Evolutionary conservation across 345 rosid species (phyloP), one percentile per base, ranked within the genome.

Genomic region (Pugionium dolabratum): DNA sequence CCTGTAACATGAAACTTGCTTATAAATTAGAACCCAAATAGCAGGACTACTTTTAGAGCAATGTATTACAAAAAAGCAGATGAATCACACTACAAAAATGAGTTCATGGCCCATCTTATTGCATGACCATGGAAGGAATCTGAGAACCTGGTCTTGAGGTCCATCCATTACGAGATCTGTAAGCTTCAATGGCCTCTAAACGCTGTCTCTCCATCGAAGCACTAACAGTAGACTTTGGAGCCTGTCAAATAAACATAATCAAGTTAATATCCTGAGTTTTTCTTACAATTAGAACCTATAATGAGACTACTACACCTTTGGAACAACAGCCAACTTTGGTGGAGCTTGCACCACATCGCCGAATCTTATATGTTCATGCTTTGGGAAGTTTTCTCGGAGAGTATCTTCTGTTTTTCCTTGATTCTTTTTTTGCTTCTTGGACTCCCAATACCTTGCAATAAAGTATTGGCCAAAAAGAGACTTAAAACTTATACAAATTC

Each of bases 291-390:
- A 32, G 65, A 49, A 42, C 56, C 31, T 10, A 27, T 45, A 46
- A 48, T 2, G 31, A 58, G 30, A 44, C 41, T 40, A 4, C 31
- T 36, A 9, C 63, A 86, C 95, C 95, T 86, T 93, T 5, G 91
- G 96, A 66, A 83, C 18, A 18, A 75, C 30, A 52, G 72, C 71
- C 72, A 94, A 70, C 71, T 88, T 88, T 2, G 88, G 97, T 10
- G 99, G 96, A 68, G 95, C 95, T 75, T 81, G 79, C 54, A 86
- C 96, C 37, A 94, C 83, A 3, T 94, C 99, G 25, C 99, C 99
- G 65, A 94, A 94, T 70, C 69, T 67, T 7, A 94, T 80, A 55
- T 79, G 75, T 63, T 90, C 99, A 30, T 61, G 66, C 58, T 86
- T 86, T 0, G 92, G 95, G 51, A 94, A 88, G 60, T 84, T 88